These are phyloP conservation scores for Debaryomyces hansenii DNA, from an alignment of 805 yeast genomes.

Conservation along the genomic window DNA sequence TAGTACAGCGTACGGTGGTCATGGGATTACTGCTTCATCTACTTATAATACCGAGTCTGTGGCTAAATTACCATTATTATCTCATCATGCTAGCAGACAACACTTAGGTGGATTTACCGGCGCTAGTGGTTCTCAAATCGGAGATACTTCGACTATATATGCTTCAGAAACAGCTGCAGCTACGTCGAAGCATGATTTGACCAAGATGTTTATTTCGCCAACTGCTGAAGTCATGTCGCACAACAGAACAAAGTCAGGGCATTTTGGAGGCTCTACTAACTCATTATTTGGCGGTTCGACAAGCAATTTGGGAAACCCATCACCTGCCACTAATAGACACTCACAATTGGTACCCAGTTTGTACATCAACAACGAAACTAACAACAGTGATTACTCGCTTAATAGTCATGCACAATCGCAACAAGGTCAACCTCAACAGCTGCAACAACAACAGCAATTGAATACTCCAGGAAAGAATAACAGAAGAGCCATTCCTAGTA, in stretches of 20 bases:
- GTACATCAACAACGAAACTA: conserved; percentile 38
- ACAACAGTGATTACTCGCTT: conserved; percentile 31
- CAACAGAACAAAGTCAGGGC: conserved; percentile 31
- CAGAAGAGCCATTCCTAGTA: conserved; percentile 46
- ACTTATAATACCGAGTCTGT: conserved; percentile 20
- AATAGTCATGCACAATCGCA: conserved; percentile 5
- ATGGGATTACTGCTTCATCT: conserved; percentile 18
- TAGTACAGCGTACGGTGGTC: conserved; percentile 27
- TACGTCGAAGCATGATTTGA: conserved; percentile 40
- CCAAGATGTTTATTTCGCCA: conserved; percentile 71
- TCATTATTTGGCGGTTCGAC: conserved; percentile 17
- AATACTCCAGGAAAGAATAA: conserved; percentile 14
- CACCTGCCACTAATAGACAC: conserved; percentile 27
- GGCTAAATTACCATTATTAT: conserved; percentile 36
- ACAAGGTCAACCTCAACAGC: conserved; percentile 2
- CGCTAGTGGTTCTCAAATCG: conserved; percentile 21
- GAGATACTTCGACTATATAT: conserved; percentile 36
- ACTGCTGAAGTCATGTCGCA: conserved; percentile 70
- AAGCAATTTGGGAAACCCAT: conserved; percentile 15
- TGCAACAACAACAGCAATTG: neutral
- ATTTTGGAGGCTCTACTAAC: conserved; percentile 2
- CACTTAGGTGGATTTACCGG: conserved; percentile 13
- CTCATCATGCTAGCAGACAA: conserved; percentile 21
- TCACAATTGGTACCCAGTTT: conserved; percentile 34
- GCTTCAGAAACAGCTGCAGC: conserved; percentile 28